phyloP scores from a whole-genome alignment of 805 yeast genomes.

The Dipodascus albidus region DNA sequence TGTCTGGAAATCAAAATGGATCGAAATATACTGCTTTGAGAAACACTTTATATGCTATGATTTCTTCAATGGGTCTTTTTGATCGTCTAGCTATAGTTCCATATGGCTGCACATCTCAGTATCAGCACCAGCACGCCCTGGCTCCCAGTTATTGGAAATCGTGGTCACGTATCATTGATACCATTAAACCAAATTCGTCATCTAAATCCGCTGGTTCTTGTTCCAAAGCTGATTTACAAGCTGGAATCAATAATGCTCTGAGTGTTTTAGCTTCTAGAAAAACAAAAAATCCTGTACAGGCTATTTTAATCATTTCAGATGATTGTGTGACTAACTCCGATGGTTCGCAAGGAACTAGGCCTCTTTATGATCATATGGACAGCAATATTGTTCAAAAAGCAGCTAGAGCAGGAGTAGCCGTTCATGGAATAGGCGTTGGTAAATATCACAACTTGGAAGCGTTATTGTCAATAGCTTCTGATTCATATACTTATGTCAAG shows the following conservation, averaged over 20 bases:
- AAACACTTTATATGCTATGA: slow-evolving; percentile 1
- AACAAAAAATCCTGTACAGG: background rate
- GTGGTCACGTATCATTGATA: background rate
- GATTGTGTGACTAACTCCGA: no score
- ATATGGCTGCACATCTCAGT: slow-evolving; percentile 4
- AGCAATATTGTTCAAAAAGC: background rate
- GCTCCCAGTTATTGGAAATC: background rate
- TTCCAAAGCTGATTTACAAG: slow-evolving; percentile 2
- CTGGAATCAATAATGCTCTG: slow-evolving; percentile 5
- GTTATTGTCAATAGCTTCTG: background rate
- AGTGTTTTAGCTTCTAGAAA: slow-evolving; percentile 5
- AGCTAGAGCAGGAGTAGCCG: background rate
- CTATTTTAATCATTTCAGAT: background rate
- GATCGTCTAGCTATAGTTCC: slow-evolving; percentile 11
- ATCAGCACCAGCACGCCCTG: background rate
- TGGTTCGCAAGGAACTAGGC: no score
- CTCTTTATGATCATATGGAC: background rate
- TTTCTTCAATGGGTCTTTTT: slow-evolving; percentile 5
- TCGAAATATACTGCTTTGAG: slow-evolving; percentile 6
- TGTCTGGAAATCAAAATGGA: slow-evolving; percentile 3
- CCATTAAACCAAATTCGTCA: slow-evolving; percentile 3
- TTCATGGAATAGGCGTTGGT: background rate
- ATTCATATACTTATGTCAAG: background rate
- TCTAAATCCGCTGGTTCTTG: background rate
- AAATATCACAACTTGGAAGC: background rate